These are phyloP conservation scores for Bromus sterilis DNA, from an alignment of 176 grass and related monocot genomes.

Conservation along the genomic window DNA sequence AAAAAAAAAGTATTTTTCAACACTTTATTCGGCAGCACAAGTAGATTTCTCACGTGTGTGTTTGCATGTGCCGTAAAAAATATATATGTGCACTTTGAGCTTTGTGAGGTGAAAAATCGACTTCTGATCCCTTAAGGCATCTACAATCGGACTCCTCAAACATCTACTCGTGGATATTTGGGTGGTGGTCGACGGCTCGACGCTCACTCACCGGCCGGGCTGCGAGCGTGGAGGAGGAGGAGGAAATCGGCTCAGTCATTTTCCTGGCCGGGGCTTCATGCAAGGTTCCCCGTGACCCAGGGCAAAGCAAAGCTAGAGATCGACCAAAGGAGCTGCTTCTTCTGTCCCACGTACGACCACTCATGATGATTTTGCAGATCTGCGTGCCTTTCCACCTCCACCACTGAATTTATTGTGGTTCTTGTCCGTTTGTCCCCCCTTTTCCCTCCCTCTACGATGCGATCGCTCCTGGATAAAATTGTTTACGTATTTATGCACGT, in stretches of 20 bases:
- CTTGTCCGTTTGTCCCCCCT: background rate
- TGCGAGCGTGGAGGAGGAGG: background rate
- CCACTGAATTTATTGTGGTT: slow-evolving; percentile 25
- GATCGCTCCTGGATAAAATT: background rate
- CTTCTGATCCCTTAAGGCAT: background rate
- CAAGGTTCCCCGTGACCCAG: slow-evolving; percentile 27
- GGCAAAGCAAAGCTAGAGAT: background rate
- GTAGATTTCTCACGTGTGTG: too few species aligned
- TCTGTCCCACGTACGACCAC: background rate
- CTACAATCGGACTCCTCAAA: too few species aligned
- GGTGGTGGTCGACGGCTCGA: background rate
- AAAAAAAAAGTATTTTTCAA: too few species aligned
- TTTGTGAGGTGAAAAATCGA: background rate
- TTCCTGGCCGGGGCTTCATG: background rate
- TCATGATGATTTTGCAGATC: slow-evolving; percentile 8
- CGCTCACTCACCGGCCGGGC: background rate
- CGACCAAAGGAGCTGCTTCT: background rate
- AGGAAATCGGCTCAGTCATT: background rate
- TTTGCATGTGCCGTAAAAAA: too few species aligned
- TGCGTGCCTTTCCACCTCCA: background rate
- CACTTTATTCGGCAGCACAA: too few species aligned
- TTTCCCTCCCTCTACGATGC: background rate
- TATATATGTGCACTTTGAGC: too few species aligned
- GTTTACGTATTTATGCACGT: background rate
- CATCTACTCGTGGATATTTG: background rate